Percentiles rank a stretch among this genome's conserved stretches.
phyloP scores from a whole-genome alignment of 164 flowering plant species.

The Sextonia rubra region DNA sequence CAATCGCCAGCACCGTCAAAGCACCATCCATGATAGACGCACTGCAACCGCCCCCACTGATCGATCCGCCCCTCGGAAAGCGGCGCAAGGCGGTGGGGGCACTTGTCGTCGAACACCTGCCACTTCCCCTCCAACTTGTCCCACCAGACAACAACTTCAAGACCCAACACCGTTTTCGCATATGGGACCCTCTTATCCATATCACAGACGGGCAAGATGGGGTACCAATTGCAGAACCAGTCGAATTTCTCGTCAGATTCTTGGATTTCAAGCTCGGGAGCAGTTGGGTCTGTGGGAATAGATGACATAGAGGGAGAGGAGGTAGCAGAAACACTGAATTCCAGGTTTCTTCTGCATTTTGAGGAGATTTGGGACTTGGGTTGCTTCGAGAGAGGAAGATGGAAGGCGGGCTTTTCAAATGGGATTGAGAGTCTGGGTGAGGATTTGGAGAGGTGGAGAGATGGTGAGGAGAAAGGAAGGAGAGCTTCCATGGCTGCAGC shows the following conservation, averaged over 20 bases:
- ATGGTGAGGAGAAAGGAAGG: constrained; percentile 20
- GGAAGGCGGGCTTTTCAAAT: constrained; percentile 17
- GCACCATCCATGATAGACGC: constrained; percentile 98
- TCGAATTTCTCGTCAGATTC: constrained; percentile 47
- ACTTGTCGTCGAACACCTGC: constrained; percentile 81
- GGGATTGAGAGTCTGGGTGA: constrained; percentile 12
- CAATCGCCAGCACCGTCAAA: constrained; percentile 84
- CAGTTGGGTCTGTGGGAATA: constrained; percentile 26
- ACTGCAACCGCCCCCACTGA: constrained; percentile 87
- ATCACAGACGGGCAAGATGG: constrained; percentile 68
- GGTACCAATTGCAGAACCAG: constrained; percentile 84
- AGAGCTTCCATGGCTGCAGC: constrained; percentile 38
- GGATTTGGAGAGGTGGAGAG: constrained; percentile 15
- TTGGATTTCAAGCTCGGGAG: constrained; percentile 7
- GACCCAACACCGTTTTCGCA: constrained; percentile 70
- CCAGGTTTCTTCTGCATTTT: constrained; percentile 4
- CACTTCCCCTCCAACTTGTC: constrained; percentile 64
- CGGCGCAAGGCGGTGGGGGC: constrained; percentile 96
- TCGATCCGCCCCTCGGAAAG: constrained; percentile 90
- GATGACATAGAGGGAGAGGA: constrained; percentile 13
- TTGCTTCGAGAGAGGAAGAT: constrained; percentile 10
- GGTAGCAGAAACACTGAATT: constrained; percentile 11
- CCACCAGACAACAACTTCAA: constrained; percentile 96
- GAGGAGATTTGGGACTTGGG: not conserved
- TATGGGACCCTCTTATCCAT: constrained; percentile 84